Evolutionary conservation across 768 basidiomycete genomes (phyloP).

Genomic region (Scleroderma bovista): DNA sequence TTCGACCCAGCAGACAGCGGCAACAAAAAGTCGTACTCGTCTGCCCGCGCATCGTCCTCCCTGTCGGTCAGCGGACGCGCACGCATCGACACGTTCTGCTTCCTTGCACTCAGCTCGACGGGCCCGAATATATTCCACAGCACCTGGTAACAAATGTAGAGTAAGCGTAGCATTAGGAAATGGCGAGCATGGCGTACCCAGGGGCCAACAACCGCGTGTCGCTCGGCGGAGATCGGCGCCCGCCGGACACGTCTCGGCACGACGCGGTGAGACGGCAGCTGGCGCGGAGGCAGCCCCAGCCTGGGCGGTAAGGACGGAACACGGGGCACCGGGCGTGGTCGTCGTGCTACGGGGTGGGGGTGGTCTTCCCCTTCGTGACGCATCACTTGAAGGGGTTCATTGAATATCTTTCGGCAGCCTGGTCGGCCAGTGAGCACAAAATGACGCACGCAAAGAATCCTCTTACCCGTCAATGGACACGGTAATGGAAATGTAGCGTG

Average conservation of each 20-base stretch:
- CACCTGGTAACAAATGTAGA: constrained; percentile 31
- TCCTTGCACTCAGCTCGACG: constrained; percentile 29
- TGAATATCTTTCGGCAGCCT: constrained; percentile 53
- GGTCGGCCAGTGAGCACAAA: constrained; percentile 5
- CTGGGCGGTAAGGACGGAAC: constrained; percentile 26
- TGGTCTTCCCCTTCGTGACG: constrained; percentile 44
- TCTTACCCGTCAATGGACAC: constrained; percentile 39
- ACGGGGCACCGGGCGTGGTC: constrained; percentile 30
- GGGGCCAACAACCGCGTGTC: constrained; percentile 46
- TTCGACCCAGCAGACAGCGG: constrained; percentile 38
- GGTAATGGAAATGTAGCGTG: constrained; percentile 36
- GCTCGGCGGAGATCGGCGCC: constrained; percentile 42
- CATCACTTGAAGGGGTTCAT: constrained; percentile 40
- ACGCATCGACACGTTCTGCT: constrained; percentile 41
- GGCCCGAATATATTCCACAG: constrained; percentile 40
- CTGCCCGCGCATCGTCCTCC: constrained; percentile 20
- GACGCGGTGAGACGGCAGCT: constrained; percentile 47
- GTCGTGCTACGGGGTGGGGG: constrained; percentile 11
- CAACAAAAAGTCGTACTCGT: constrained; percentile 50
- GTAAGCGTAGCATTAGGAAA: constrained; percentile 2
- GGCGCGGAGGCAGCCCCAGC: constrained; percentile 35
- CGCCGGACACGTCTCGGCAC: constrained; percentile 39
- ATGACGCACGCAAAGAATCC: not conserved
- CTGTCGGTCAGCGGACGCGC: constrained; percentile 14
- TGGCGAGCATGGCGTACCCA: constrained; percentile 39